Percentiles rank a stretch among this genome's conserved stretches.
Conservation (phyloP, 805 yeast genomes). For the Lachancea sp. region DNA sequence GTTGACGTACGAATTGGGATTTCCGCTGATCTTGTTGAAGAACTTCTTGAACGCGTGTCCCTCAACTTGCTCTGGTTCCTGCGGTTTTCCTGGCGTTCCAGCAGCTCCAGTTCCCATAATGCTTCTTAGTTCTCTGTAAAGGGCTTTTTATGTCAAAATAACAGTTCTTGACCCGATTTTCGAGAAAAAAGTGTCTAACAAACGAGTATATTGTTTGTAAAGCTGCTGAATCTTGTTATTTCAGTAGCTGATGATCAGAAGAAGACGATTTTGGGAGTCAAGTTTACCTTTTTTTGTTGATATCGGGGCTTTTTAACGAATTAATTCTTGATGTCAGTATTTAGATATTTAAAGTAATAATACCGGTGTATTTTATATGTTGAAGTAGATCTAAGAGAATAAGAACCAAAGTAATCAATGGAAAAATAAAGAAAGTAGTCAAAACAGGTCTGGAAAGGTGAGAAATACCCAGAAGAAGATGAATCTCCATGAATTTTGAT, state of each 20-base stretch:
- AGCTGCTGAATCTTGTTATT: too few relatives aligned
- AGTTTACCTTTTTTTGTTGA: background rate
- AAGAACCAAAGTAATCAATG: too few relatives aligned
- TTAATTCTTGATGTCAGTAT: background rate
- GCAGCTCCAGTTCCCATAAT: background rate
- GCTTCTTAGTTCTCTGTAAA: background rate
- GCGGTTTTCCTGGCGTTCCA: conserved; percentile 3
- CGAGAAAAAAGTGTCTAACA: too few relatives aligned
- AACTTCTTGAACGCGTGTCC: conserved; percentile 34
- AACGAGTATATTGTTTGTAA: too few relatives aligned
- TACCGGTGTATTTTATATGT: background rate
- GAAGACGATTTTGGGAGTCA: too few relatives aligned
- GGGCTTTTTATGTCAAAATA: too few relatives aligned
- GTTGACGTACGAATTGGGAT: conserved; percentile 61
- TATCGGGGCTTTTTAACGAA: background rate
- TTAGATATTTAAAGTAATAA: background rate
- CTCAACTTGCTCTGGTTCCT: conserved; percentile 23
- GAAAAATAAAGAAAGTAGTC: too few relatives aligned
- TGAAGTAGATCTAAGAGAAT: background rate
- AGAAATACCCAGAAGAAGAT: too few relatives aligned
- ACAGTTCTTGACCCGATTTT: too few relatives aligned
- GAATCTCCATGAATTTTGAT: too few relatives aligned
- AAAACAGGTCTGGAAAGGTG: too few relatives aligned
- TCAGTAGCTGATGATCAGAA: too few relatives aligned
- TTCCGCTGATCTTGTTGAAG: conserved; percentile 57